Conservation (phyloP, 192 early-diverging fungal genomes). For the Coemansia asiatica region DNA sequence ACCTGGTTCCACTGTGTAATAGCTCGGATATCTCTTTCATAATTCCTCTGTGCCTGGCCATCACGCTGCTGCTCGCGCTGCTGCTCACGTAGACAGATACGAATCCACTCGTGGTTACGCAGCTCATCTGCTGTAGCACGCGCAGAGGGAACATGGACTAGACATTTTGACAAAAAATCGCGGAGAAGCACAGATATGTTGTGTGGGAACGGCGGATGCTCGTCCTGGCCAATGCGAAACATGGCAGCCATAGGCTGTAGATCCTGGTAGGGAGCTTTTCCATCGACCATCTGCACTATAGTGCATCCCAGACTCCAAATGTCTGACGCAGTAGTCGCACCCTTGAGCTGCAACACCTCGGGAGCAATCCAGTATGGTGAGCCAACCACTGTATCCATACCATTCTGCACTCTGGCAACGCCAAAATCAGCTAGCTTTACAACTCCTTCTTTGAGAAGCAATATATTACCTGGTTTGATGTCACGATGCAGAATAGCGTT, state of each 20-base stretch:
- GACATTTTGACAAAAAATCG: constrained; percentile 78
- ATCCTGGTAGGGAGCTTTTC: constrained; percentile 69
- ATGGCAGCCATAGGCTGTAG: constrained; percentile 70
- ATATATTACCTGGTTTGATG: constrained; percentile 66
- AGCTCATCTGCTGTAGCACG: constrained; percentile 68
- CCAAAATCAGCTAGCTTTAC: constrained; percentile 82
- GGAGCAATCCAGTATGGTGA: constrained; percentile 82
- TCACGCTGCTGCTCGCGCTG: constrained; percentile 41
- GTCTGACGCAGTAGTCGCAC: constrained; percentile 69
- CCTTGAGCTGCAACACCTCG: constrained; percentile 67
- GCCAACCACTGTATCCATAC: constrained; percentile 67
- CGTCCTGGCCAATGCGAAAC: constrained; percentile 71
- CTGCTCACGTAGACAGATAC: constrained; percentile 33
- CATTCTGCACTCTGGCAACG: constrained; percentile 64
- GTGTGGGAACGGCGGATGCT: constrained; percentile 70
- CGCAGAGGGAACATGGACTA: constrained; percentile 72
- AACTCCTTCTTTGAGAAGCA: constrained; percentile 67
- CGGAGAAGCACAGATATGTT: constrained; percentile 58
- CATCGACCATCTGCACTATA: constrained; percentile 68
- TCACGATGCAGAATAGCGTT: constrained; percentile 62
- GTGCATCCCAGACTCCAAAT: constrained; percentile 75
- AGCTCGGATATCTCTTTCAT: constrained; percentile 48
- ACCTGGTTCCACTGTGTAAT: constrained; percentile 56
- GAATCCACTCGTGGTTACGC: constrained; percentile 58
- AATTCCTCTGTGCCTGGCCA: constrained; percentile 37